Evolutionary conservation across 2,329 filamentous ascomycete species (phyloP).

Genomic region (Talaromyces sp.): DNA sequence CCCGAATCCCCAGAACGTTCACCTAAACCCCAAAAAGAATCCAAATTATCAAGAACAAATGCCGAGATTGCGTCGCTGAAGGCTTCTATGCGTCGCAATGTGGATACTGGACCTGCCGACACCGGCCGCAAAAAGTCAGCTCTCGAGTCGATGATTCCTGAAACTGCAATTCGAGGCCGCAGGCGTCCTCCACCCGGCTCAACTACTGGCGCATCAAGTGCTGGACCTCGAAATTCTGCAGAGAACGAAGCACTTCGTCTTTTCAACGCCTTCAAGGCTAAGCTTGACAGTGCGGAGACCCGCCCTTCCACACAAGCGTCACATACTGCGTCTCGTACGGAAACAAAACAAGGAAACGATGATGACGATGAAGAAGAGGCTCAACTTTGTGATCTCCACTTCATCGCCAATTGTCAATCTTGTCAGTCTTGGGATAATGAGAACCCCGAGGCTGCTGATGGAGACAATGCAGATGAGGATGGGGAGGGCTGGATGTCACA

Average conservation of each 20-base stretch:
- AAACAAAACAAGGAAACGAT: slow-evolving; percentile 15
- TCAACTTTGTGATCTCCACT: slow-evolving; percentile 86
- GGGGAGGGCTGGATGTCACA: slow-evolving; percentile 82
- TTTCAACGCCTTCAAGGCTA: slow-evolving; percentile 77
- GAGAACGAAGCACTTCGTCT: slow-evolving; percentile 70
- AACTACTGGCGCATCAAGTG: slow-evolving; percentile 52
- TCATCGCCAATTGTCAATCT: slow-evolving; percentile 92
- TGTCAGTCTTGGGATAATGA: slow-evolving; percentile 77
- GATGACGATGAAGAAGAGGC: slow-evolving; percentile 63
- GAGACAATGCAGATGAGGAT: slow-evolving; percentile 56
- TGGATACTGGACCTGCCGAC: slow-evolving; percentile 34
- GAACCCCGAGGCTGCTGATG: slow-evolving; percentile 33
- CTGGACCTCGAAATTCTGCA: slow-evolving; percentile 52
- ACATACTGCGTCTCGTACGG: slow-evolving; percentile 9
- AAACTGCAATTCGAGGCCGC: slow-evolving; percentile 50
- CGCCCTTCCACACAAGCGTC: slow-evolving; percentile 34
- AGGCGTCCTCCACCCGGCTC: slow-evolving; percentile 46
- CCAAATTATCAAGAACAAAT: slow-evolving; percentile 45
- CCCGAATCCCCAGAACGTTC: slow-evolving; percentile 46
- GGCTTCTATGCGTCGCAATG: slow-evolving; percentile 51
- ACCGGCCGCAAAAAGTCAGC: slow-evolving; percentile 48
- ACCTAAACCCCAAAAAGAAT: slow-evolving; percentile 36
- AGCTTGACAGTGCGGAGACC: slow-evolving; percentile 59
- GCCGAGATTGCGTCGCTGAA: slow-evolving; percentile 50
- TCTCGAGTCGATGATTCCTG: slow-evolving; percentile 52